Evolutionary conservation across 805 yeast genomes (phyloP).

Genomic region (Ogataea dorogensis): DNA sequence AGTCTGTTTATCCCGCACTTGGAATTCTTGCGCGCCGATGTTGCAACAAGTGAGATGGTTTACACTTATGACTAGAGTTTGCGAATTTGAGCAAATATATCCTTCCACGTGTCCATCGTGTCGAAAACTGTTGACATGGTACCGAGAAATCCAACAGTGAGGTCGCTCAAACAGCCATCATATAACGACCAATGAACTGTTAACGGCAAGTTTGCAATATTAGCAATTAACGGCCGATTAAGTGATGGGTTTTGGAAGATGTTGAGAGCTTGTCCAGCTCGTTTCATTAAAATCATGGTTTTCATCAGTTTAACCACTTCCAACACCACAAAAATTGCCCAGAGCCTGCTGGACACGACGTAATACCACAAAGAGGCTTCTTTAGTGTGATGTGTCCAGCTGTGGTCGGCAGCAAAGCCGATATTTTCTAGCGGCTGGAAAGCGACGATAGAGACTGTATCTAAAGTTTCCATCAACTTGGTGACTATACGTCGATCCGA

Average conservation of each 20-base stretch:
- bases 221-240: conserved; percentile 26
- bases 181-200: conserved; percentile 38
- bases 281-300: conserved; percentile 7
- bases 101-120: conserved; percentile 25
- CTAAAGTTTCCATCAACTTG: conserved; percentile 27
- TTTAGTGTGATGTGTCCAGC: conserved; percentile 26
- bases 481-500: conserved; percentile 14
- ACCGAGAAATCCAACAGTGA: conserved; percentile 37
- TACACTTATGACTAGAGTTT: conserved; percentile 10
- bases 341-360: conserved; percentile 32
- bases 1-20: conserved; percentile 37
- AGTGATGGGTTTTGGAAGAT: conserved; percentile 13
- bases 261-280: conserved; percentile 6
- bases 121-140: conserved; percentile 27
- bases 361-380: conserved; percentile 30
- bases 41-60: conserved; percentile 2
- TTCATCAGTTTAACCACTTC: conserved; percentile 28
- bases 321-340: conserved; percentile 37
- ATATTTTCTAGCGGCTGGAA: conserved; percentile 37
- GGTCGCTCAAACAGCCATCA: conserved; percentile 34
- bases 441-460: conserved; percentile 26
- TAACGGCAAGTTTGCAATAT: conserved; percentile 36
- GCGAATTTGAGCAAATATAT: conserved; percentile 10
- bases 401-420: conserved; percentile 35
- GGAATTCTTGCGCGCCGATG: conserved; percentile 27